Conservation (phyloP, 768 basidiomycete genomes). For the Termitomyces sp. region DNA sequence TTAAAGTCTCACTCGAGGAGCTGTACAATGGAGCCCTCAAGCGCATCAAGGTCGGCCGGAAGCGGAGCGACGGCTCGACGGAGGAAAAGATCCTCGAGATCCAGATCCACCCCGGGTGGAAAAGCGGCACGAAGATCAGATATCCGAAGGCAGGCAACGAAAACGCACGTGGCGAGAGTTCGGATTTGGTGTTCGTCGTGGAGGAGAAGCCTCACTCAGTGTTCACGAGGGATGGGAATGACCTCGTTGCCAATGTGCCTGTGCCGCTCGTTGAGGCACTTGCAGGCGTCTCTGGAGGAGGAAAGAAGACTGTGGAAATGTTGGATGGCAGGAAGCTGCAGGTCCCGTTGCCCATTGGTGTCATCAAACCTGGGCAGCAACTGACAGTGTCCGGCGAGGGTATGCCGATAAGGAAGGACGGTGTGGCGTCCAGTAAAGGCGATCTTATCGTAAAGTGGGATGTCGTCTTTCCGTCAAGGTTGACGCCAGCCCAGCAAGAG, state of each 20-base stretch:
- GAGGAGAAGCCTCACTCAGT: conserved; percentile 86
- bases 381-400: conserved; percentile 73
- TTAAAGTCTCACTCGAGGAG: conserved; percentile 83
- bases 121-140: conserved; percentile 90
- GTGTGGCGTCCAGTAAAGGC: conserved; percentile 65
- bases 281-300: conserved; percentile 37
- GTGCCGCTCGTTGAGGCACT: conserved; percentile 85
- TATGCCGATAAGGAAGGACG: conserved; percentile 87
- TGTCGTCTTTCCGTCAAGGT: conserved; percentile 72
- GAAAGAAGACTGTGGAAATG: conserved; percentile 54
- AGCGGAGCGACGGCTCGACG: conserved; percentile 61
- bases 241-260: conserved; percentile 56
- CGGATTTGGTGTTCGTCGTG: conserved; percentile 95
- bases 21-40: conserved; percentile 84
- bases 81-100: conserved; percentile 89
- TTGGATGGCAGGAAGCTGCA: conserved; percentile 80
- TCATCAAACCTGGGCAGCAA: conserved; percentile 76
- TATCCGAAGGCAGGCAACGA: conserved; percentile 89
- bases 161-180: conserved; percentile 54
- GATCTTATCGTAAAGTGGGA: conserved; percentile 84
- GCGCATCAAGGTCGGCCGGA: conserved; percentile 81
- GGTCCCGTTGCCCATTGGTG: conserved; percentile 56
- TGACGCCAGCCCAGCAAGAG: conserved; percentile 78
- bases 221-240: conserved; percentile 79
- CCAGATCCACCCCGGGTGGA: conserved; percentile 85